A percentile compares a stretch with the other conserved stretches of the same genome.
These are phyloP conservation scores for Orbilia javanica DNA, from an alignment of 2,329 filamentous ascomycete genomes.

Conservation along the genomic window DNA sequence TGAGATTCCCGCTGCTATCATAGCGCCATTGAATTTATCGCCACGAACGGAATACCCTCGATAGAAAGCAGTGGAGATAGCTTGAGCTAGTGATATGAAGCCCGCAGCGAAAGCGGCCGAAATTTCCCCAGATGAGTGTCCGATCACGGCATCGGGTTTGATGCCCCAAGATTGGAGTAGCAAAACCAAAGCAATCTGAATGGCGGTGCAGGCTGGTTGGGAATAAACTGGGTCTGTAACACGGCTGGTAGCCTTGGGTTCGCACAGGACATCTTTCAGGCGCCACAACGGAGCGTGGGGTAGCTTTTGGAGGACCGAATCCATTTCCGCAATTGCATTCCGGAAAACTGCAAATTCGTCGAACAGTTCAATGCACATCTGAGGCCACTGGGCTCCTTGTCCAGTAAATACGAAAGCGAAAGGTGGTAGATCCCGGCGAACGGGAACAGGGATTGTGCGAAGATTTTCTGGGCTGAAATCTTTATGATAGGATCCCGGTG, in stretches of 20 bases:
- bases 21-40: no score
- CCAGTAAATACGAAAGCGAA: slow-evolving; percentile 65
- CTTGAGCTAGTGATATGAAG: slow-evolving; percentile 56
- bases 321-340: no score
- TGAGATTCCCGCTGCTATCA: no score
- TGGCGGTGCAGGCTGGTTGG: slow-evolving; percentile 70
- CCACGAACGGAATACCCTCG: no score
- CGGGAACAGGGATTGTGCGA: not conserved
- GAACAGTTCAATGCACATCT: slow-evolving; percentile 65
- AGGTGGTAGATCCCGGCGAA: not conserved
- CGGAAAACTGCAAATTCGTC: slow-evolving; percentile 27
- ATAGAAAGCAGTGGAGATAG: slow-evolving; percentile 28
- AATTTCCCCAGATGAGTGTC: slow-evolving; percentile 68
- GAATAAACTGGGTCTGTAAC: slow-evolving; percentile 65
- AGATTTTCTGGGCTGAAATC: not conserved
- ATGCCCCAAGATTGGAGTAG: slow-evolving; percentile 64
- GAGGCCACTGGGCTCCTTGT: slow-evolving; percentile 67
- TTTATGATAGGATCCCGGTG: not conserved
- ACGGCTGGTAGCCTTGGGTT: not conserved
- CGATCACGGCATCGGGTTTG: slow-evolving; percentile 64
- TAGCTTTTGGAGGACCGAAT: no score
- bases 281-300: no score
- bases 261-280: no score
- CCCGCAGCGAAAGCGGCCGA: slow-evolving; percentile 68
- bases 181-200: slow-evolving; percentile 70